phyloP scores from a whole-genome alignment of 2,329 filamentous ascomycete genomes.

The Neofusicoccum sp. region DNA sequence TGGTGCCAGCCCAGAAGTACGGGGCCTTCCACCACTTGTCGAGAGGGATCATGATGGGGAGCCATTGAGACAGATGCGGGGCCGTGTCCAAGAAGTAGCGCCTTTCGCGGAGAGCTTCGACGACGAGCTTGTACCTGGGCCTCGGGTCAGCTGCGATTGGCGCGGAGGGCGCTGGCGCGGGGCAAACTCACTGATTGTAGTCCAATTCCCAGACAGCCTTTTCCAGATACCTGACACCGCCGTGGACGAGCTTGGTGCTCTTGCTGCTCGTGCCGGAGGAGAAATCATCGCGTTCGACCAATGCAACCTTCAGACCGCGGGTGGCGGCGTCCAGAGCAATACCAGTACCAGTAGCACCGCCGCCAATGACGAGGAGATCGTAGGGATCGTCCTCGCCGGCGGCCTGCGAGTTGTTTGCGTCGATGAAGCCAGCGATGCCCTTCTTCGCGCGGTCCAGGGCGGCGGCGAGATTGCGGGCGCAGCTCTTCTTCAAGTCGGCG shows the following conservation, averaged over 20 bases:
- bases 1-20: slow-evolving; percentile 75
- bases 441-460: slow-evolving; percentile 40
- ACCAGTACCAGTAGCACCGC: slow-evolving; percentile 74
- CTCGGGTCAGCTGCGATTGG: not conserved
- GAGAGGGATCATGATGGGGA: slow-evolving; percentile 80
- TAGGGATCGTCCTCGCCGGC: slow-evolving; percentile 56
- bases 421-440: slow-evolving; percentile 24
- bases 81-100: slow-evolving; percentile 82
- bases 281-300: slow-evolving; percentile 83
- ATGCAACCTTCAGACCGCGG: slow-evolving; percentile 72
- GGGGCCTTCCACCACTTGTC: slow-evolving; percentile 82
- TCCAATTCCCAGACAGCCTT: slow-evolving; percentile 85
- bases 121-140: slow-evolving; percentile 64
- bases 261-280: slow-evolving; percentile 79
- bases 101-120: slow-evolving; percentile 77
- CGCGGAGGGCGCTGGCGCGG: not conserved
- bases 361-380: slow-evolving; percentile 76
- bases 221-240: slow-evolving; percentile 79
- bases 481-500: slow-evolving; percentile 54
- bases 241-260: slow-evolving; percentile 84
- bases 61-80: slow-evolving; percentile 75
- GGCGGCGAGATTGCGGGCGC: slow-evolving; percentile 38
- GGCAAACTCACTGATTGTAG: slow-evolving; percentile 65
- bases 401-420: slow-evolving; percentile 6
- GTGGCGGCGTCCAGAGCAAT: slow-evolving; percentile 81